Conservation (phyloP, 2,329 filamentous ascomycete genomes). For the Dactylonectria macrodidyma region DNA sequence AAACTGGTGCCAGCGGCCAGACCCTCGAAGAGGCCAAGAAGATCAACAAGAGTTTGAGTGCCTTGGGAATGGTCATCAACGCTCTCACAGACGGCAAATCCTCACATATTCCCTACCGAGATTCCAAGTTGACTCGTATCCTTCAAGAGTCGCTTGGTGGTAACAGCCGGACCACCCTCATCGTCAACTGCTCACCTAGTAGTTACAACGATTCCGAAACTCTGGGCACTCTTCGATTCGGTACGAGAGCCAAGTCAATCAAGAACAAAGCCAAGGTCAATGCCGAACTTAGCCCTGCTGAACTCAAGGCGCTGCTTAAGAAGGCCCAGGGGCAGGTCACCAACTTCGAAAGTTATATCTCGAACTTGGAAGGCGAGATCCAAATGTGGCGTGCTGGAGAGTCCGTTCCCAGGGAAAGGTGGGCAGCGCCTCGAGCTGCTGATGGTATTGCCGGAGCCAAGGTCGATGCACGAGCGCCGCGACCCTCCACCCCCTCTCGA, state of each 20-base stretch:
- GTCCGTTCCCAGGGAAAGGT: slow-evolving; percentile 88
- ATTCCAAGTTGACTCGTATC: slow-evolving; percentile 97
- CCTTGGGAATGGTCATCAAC: slow-evolving; percentile 99
- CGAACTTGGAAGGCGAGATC: slow-evolving; percentile 86
- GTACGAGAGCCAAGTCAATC: slow-evolving; percentile 97
- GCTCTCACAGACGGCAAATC: slow-evolving; percentile 97
- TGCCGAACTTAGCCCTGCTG: slow-evolving; percentile 93
- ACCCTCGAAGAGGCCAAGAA: slow-evolving; percentile 99
- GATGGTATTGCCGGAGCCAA: slow-evolving; percentile 59
- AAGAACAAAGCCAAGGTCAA: slow-evolving; percentile 99
- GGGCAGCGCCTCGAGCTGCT: slow-evolving; percentile 77
- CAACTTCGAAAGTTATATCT: slow-evolving; percentile 89
- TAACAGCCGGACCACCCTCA: slow-evolving; percentile 97
- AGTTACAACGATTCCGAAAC: slow-evolving; percentile 99
- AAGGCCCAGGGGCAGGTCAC: slow-evolving; percentile 93
- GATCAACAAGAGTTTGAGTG: slow-evolving; percentile 99
- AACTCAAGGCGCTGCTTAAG: slow-evolving; percentile 93
- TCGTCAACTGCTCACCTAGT: slow-evolving; percentile 99
- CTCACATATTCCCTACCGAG: slow-evolving; percentile 94
- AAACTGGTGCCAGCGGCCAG: slow-evolving; percentile 97
- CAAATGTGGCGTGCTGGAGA: slow-evolving; percentile 91
- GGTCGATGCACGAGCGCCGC: slow-evolving; percentile 60
- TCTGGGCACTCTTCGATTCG: slow-evolving; percentile 91
- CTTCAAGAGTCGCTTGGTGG: slow-evolving; percentile 97
- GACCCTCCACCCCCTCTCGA: slow-evolving; percentile 68